Evolutionary conservation across 2,329 filamentous ascomycete species (phyloP).

Genomic region (Beauveria brongniartii): DNA sequence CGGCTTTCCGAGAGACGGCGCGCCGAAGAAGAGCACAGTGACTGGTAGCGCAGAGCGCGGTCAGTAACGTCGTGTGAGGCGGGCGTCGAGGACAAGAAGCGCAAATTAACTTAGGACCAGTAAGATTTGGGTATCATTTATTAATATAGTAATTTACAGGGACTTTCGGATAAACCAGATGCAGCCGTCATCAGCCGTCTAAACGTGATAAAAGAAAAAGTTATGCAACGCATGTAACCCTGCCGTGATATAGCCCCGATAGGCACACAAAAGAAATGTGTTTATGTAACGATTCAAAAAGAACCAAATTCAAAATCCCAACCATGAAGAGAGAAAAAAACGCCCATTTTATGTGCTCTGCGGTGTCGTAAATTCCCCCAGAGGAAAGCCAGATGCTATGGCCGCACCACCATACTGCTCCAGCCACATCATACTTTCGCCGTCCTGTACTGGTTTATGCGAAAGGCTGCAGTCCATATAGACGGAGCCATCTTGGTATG

Average conservation of each 20-base stretch:
- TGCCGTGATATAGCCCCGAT: neutral
- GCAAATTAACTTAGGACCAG: neutral
- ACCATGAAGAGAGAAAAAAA: neutral
- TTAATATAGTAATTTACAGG: slow-evolving; percentile 9
- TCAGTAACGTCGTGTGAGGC: slow-evolving; percentile 29
- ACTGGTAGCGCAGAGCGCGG: slow-evolving; percentile 52
- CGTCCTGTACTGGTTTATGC: slow-evolving; percentile 23
- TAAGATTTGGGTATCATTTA: slow-evolving; percentile 11
- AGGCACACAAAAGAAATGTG: slow-evolving; percentile 2
- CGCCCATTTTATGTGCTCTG: slow-evolving; percentile 3
- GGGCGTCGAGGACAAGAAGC: neutral
- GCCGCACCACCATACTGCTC: slow-evolving; percentile 23
- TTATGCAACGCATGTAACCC: neutral
- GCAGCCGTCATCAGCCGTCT: slow-evolving; percentile 6
- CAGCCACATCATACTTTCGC: slow-evolving; percentile 21
- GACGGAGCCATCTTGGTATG: slow-evolving; percentile 24
- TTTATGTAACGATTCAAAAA: slow-evolving; percentile 1
- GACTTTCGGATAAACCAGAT: slow-evolving; percentile 1
- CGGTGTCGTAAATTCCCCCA: slow-evolving; percentile 12
- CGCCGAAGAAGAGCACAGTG: slow-evolving; percentile 43
- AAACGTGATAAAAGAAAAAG: neutral
- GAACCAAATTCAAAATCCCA: neutral
- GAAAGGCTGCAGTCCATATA: slow-evolving; percentile 27
- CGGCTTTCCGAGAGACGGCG: too few species aligned
- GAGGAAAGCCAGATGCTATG: slow-evolving; percentile 28